Evolutionary conservation across 306 rosid genomes (phyloP), one percentile per base, ranked within the genome.

Genomic region (Purshia tridentata): DNA sequence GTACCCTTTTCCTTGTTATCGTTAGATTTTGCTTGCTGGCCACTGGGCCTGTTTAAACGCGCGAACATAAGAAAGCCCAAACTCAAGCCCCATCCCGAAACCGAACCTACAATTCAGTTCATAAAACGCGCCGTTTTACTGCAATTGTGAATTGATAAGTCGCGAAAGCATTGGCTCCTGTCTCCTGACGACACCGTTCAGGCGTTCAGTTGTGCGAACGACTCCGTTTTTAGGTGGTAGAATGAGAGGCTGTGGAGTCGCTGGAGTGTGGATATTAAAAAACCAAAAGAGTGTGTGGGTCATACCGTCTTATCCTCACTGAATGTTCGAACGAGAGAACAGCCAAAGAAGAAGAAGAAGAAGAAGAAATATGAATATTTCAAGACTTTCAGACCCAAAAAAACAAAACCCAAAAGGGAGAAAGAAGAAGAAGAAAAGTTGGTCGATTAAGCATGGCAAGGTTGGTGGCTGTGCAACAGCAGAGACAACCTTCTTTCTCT

Each of bases 391-490:
- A 83, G 72, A 44, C 62, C 66, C 77, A 35, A 63, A n/a, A 8
- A 16, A 41, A n/a, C 18, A 55, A 54, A 29, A 41, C 18, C 56
- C 35, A 22, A 73, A 73, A 52, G 79, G 72, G 49, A 52, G 54
- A 63, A 42, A 73, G 48, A 78, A 23, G 72, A 62, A 57, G 18
- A 67, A 18, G 50, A 48, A 45, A 63, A 46, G 13, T 72, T 44
- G 37, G 69, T 71, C 29, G 65, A 53, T 83, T 44, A 67, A 83
- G 35, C 70, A 91, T 94, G 98, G 98, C 97, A 54, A 89, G 84
- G 67, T 19, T 89, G 72, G 83, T 87, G 71, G 86, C 80, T 73
- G 67, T 82, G 22, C 97, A 88, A 78, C 90, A 88, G 75, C 96
- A 86, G 72, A 88, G 83, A 41, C 84, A 85, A 20, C 83, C 90